Evolutionary conservation across 73 alveolate species (phyloP).

Genomic region (Urostyla sp.): DNA sequence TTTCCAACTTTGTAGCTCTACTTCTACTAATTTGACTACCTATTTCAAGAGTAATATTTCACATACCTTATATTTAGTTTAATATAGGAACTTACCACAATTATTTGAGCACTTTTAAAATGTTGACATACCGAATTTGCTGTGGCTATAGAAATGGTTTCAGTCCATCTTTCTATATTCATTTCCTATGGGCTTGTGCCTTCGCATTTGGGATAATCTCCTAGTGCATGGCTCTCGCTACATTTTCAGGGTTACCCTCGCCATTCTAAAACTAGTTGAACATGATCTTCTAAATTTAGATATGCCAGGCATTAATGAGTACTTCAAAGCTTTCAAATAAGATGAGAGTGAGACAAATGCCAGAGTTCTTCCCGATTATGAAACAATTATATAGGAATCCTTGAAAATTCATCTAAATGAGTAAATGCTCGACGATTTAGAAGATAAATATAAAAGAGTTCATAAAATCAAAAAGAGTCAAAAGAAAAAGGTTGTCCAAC

Average conservation of each 20-base stretch:
- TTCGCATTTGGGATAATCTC: constrained; percentile 75
- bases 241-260: constrained; percentile 60
- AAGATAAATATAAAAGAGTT: neutral
- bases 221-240: constrained; percentile 63
- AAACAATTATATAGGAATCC: constrained; percentile 38
- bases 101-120: constrained; percentile 64
- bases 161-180: constrained; percentile 56
- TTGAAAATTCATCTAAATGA: constrained; percentile 1
- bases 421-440: constrained; percentile 12
- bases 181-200: constrained; percentile 57
- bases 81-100: too few relatives aligned
- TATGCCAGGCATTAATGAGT: constrained; percentile 45
- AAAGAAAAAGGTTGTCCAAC: neutral
- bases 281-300: constrained; percentile 49
- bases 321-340: constrained; percentile 29
- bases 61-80: too few relatives aligned
- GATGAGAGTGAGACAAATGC: neutral
- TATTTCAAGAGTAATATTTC: constrained; percentile 55
- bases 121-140: constrained; percentile 41
- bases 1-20: constrained; percentile 59
- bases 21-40: constrained; percentile 54
- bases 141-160: constrained; percentile 72
- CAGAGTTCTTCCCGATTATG: constrained; percentile 32
- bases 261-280: constrained; percentile 58
- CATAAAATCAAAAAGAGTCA: neutral